Conservation (phyloP, 2,329 filamentous ascomycete genomes). For the Sporothrix curviconia region DNA sequence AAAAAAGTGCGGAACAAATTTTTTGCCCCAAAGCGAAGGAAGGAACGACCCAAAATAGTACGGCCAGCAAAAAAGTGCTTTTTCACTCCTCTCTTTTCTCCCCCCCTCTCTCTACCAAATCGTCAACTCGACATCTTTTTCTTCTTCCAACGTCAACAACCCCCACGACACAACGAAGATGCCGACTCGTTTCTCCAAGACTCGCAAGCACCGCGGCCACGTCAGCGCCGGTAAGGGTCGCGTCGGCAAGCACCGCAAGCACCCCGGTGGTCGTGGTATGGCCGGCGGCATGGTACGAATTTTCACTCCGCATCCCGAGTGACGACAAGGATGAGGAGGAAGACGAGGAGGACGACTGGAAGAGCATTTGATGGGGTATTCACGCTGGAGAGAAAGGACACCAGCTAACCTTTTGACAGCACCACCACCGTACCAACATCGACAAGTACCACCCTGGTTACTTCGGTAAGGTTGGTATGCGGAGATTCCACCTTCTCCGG, state of each 20-base stretch:
- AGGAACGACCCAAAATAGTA: not conserved
- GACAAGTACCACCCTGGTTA: constrained; percentile 95
- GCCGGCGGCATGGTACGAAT: constrained; percentile 67
- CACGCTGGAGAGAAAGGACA: too few relatives aligned
- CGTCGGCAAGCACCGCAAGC: constrained; percentile 98
- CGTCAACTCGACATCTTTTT: constrained; percentile 12
- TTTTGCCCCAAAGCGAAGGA: not conserved
- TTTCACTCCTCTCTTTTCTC: constrained; percentile 1
- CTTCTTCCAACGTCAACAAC: constrained; percentile 15
- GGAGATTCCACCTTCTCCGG: constrained; percentile 92
- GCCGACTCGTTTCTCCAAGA: constrained; percentile 71
- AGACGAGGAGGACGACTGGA: not conserved
- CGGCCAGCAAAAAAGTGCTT: not conserved
- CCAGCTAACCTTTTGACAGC: constrained; percentile 33
- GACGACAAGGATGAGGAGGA: not conserved
- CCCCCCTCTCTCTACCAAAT: not conserved
- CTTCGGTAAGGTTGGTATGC: constrained; percentile 96
- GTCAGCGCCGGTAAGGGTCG: constrained; percentile 97
- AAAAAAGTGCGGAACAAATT: constrained; percentile 13
- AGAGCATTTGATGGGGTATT: too few relatives aligned
- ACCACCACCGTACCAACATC: constrained; percentile 89
- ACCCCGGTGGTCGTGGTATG: constrained; percentile 73
- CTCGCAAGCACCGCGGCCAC: constrained; percentile 87
- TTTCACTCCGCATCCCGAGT: not conserved
- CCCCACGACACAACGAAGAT: constrained; percentile 18